Conservation (phyloP, 441 rosid genomes). For the Breynia disticha region DNA sequence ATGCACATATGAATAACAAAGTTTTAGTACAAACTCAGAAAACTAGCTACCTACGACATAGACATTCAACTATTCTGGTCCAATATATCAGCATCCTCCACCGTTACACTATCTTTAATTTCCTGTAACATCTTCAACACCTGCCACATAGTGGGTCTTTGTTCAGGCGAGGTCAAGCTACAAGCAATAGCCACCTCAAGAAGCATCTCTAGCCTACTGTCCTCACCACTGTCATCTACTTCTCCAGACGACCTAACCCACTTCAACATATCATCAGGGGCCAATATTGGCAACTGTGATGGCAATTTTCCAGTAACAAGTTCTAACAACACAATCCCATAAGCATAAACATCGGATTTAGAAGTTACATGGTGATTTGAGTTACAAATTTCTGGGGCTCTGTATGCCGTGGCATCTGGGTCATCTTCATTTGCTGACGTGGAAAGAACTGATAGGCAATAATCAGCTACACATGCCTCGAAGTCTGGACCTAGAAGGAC, state of each 20-base stretch:
- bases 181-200: conserved; percentile 66
- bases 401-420: conserved; percentile 42
- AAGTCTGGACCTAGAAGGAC: conserved; percentile 78
- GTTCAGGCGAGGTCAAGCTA: conserved; percentile 62
- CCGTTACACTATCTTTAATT: conserved; percentile 50
- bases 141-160: conserved; percentile 75
- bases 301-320: conserved; percentile 64
- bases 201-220: conserved; percentile 57
- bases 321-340: conserved; percentile 71
- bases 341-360: conserved; percentile 71
- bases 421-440: conserved; percentile 12
- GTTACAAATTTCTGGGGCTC: conserved; percentile 67
- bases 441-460: conserved; percentile 55
- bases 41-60: conserved; percentile 5
- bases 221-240: conserved; percentile 42
- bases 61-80: conserved; percentile 23
- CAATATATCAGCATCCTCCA: conserved; percentile 37
- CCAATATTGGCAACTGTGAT: conserved; percentile 54
- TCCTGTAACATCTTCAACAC: conserved; percentile 80
- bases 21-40: not conserved
- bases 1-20: not conserved
- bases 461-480: conserved; percentile 73
- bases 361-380: conserved; percentile 32
- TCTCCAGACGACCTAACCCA: conserved; percentile 59
- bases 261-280: conserved; percentile 39